These are phyloP conservation scores for Erigeron philadelphicus DNA, from an alignment of 140 eudicot genomes.

Conservation along the genomic window DNA sequence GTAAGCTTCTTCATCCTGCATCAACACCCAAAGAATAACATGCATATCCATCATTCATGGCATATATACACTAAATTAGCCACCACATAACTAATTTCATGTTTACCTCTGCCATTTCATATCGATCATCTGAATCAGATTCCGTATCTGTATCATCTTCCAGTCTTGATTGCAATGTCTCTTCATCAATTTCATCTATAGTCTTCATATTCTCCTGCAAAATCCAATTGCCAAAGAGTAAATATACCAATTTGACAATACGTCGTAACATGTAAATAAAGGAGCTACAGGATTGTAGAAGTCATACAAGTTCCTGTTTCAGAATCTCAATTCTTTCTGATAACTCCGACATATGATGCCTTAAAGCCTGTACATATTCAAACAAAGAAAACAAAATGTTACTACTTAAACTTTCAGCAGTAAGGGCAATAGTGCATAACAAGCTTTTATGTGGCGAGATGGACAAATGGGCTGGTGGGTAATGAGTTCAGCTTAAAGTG, in stretches of 20 bases:
- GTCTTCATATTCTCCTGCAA: constrained; percentile 64
- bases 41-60: background rate
- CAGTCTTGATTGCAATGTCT: constrained; percentile 49
- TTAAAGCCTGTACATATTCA: constrained; percentile 57
- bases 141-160: constrained; percentile 40
- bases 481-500: too few species aligned
- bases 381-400: background rate
- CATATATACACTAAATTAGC: background rate
- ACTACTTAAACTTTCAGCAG: background rate
- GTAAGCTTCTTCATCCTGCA: constrained; percentile 57
- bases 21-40: constrained; percentile 11
- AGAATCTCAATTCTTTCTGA: constrained; percentile 52
- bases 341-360: constrained; percentile 65
- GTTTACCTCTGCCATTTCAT: constrained; percentile 41
- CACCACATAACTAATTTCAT: background rate
- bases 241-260: constrained; percentile 14
- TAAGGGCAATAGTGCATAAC: background rate
- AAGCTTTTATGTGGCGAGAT: background rate
- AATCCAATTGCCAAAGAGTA: constrained; percentile 6
- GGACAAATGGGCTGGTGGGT: too few species aligned
- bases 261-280: background rate
- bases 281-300: constrained; percentile 9
- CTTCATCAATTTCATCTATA: constrained; percentile 48
- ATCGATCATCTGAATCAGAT: constrained; percentile 39
- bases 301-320: constrained; percentile 65